phyloP scores from a whole-genome alignment of 2,329 filamentous ascomycete genomes.

The Fusarium brachygibbosum region DNA sequence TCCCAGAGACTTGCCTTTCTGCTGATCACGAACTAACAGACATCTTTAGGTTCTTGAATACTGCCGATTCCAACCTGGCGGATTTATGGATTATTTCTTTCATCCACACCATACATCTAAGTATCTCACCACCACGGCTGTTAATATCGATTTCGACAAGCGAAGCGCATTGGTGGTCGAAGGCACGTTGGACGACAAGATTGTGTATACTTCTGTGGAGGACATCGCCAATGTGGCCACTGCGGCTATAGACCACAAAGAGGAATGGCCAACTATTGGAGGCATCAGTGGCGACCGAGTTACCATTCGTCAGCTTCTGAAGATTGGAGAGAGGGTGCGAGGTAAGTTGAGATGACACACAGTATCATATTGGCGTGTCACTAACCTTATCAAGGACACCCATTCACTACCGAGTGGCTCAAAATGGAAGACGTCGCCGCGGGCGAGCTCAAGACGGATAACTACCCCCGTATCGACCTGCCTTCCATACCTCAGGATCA shows the following conservation, averaged over 20 bases:
- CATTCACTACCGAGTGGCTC: slow-evolving; percentile 9
- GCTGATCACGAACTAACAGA: fast-evolving
- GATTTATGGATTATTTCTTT: slow-evolving; percentile 21
- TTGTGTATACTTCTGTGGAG: neutral
- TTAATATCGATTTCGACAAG: neutral
- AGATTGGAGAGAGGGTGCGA: neutral
- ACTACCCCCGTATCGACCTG: neutral
- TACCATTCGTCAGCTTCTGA: neutral
- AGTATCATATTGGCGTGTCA: fast-evolving
- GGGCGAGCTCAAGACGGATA: neutral
- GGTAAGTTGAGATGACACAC: neutral
- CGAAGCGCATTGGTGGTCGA: neutral
- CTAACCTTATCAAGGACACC: neutral
- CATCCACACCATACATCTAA: slow-evolving; percentile 11
- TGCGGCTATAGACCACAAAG: neutral
- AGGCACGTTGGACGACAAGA: neutral
- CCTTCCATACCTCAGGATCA: slow-evolving; percentile 5
- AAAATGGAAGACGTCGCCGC: neutral
- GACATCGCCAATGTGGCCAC: neutral
- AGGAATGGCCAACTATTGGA: neutral
- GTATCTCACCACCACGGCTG: neutral
- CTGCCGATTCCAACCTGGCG: slow-evolving; percentile 2
- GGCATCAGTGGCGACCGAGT: neutral
- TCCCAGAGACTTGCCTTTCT: fast-evolving
- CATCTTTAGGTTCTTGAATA: neutral